Evolutionary conservation across 2,329 filamentous ascomycete genomes (phyloP).

Genomic region (Coleophoma crateriformis): DNA sequence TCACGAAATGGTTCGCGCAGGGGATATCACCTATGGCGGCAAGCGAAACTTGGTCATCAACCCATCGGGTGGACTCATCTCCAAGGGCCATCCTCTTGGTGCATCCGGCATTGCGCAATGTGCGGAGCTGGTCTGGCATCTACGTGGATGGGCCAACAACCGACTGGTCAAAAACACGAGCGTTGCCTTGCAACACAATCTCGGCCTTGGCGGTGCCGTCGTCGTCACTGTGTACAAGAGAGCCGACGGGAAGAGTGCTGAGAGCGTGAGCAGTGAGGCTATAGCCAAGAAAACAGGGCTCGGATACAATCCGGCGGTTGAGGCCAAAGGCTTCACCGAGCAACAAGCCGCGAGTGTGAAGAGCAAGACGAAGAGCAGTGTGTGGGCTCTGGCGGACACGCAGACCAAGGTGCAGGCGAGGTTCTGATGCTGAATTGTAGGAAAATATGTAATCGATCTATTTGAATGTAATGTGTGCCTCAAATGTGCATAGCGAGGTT

Average conservation of each 20-base stretch:
- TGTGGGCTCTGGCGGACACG: conserved; percentile 76
- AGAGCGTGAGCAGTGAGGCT: conserved; percentile 54
- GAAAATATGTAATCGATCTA: no score
- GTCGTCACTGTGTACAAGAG: conserved; percentile 88
- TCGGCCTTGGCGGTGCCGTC: conserved; percentile 84
- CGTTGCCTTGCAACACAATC: conserved; percentile 82
- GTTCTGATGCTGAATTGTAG: conserved; percentile 37
- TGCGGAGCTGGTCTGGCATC: conserved; percentile 90
- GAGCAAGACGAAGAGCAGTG: conserved; percentile 57
- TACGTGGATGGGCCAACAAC: conserved; percentile 95
- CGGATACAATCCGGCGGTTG: conserved; percentile 88
- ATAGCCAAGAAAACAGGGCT: conserved; percentile 63
- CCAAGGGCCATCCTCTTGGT: conserved; percentile 91
- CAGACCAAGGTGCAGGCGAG: conserved; percentile 68
- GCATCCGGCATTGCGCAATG: conserved; percentile 95
- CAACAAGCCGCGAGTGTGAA: conserved; percentile 67
- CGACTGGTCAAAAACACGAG: conserved; percentile 62
- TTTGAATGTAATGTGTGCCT: no score
- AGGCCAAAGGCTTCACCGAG: conserved; percentile 82
- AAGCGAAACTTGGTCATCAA: conserved; percentile 71
- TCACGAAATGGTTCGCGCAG: conserved; percentile 80
- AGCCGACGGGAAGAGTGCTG: conserved; percentile 67
- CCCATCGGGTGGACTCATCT: conserved; percentile 89
- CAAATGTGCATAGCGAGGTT: no score
- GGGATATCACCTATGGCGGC: conserved; percentile 88